phyloP scores from a whole-genome alignment of 192 early-diverging fungal genomes.

The Coemansia sp. region DNA sequence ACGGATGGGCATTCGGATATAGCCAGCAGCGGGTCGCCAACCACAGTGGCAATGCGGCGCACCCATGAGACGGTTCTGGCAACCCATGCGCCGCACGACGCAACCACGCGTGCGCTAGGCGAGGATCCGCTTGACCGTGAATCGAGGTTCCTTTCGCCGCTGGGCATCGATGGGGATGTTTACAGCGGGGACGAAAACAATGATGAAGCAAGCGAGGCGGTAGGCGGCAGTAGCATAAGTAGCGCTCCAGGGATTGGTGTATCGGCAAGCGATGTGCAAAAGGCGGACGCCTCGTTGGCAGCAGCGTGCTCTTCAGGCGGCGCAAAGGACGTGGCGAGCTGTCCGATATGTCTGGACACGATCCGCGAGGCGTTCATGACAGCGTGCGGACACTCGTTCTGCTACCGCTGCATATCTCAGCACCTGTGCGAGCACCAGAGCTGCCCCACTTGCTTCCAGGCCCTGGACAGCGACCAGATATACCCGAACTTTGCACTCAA shows the following conservation, averaged over 20 bases:
- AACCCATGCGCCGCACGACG: background rate
- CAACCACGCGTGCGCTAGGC: background rate
- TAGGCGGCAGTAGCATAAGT: background rate
- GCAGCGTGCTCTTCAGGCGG: background rate
- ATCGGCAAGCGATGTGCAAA: constrained; percentile 5
- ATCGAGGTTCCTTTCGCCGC: constrained; percentile 17
- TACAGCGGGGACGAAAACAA: background rate
- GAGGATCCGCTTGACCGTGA: constrained; percentile 5
- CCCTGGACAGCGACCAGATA: constrained; percentile 66
- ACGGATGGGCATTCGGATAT: constrained; percentile 1
- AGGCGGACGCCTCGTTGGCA: background rate
- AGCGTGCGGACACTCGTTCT: constrained; percentile 85
- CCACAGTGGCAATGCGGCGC: background rate
- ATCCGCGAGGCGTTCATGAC: constrained; percentile 77
- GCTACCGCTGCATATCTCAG: constrained; percentile 71
- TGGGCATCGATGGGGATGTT: constrained; percentile 17
- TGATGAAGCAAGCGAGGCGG: background rate
- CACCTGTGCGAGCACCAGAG: constrained; percentile 60
- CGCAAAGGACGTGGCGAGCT: constrained; percentile 9
- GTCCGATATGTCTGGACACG: constrained; percentile 74
- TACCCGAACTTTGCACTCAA: constrained; percentile 77
- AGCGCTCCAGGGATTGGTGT: background rate
- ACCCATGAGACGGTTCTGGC: background rate
- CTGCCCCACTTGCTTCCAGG: constrained; percentile 71
- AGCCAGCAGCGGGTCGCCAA: constrained; percentile 3